A percentile compares a stretch with the other conserved stretches of the same genome.
These are phyloP conservation scores for Haplographium delicatum DNA, from an alignment of 495 filamentous ascomycete species.

Conservation along the genomic window DNA sequence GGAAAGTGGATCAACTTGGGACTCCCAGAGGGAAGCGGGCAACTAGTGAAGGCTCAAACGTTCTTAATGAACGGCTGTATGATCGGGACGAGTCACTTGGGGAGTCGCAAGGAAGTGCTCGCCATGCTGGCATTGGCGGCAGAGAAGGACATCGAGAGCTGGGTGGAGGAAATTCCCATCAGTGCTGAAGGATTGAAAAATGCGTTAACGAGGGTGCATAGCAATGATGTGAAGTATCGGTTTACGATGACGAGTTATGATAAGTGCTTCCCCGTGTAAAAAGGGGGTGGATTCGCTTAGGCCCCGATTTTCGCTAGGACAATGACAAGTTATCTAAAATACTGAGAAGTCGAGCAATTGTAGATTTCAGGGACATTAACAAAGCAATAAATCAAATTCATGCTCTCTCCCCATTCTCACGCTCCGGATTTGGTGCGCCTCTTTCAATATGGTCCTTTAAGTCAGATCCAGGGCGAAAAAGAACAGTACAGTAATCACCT, in stretches of 20 bases:
- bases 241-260: slow-evolving; percentile 43
- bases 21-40: slow-evolving; percentile 73
- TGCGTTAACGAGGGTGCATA: slow-evolving; percentile 61
- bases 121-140: slow-evolving; percentile 78
- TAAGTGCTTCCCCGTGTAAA: too few relatives aligned
- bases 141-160: slow-evolving; percentile 74
- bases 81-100: slow-evolving; percentile 77
- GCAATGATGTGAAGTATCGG: slow-evolving; percentile 60
- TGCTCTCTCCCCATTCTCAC: too few relatives aligned
- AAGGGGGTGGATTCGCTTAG: too few relatives aligned
- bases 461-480: too few relatives aligned
- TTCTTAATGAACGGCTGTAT: slow-evolving; percentile 72
- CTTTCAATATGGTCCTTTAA: too few relatives aligned
- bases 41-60: slow-evolving; percentile 69
- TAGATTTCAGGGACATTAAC: too few relatives aligned
- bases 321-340: too few relatives aligned
- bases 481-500: too few relatives aligned
- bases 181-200: slow-evolving; percentile 61
- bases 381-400: too few relatives aligned
- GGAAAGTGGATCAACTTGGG: slow-evolving; percentile 80
- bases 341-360: too few relatives aligned
- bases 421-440: too few relatives aligned
- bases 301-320: too few relatives aligned
- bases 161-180: slow-evolving; percentile 75
- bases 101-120: slow-evolving; percentile 73